Percentiles rank a stretch among this genome's conserved stretches.
Evolutionary conservation across 257 asterid genomes (phyloP).

Genomic region (Rehmannia glutinosa): DNA sequence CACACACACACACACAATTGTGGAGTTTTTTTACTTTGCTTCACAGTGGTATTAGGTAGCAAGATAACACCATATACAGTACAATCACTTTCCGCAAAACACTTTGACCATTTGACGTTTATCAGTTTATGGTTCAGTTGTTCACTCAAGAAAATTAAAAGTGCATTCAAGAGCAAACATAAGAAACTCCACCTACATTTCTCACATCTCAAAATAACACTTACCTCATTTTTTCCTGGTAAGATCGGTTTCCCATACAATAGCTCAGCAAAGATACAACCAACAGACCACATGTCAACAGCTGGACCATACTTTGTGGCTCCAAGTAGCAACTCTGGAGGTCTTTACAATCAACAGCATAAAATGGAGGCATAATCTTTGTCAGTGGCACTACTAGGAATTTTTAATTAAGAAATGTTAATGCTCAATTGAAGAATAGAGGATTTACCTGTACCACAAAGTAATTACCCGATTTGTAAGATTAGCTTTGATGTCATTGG

Average conservation of each 20-base stretch:
- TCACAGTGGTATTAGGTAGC: not conserved
- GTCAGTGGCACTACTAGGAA: conserved; percentile 1
- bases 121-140: not conserved
- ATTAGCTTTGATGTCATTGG: conserved; percentile 74
- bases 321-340: conserved; percentile 97
- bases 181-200: conserved; percentile 6
- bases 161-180: conserved; percentile 11
- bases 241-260: conserved; percentile 82
- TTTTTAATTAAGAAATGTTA: not conserved
- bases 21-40: not conserved
- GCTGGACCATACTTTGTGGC: conserved; percentile 96
- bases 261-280: conserved; percentile 97
- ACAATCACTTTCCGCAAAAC: not conserved
- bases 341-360: conserved; percentile 42
- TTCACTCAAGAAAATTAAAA: conserved; percentile 9
- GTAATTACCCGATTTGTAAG: conserved; percentile 95
- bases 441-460: conserved; percentile 86
- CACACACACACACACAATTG: too few relatives aligned
- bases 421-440: conserved; percentile 6
- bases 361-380: conserved; percentile 13
- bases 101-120: too few relatives aligned
- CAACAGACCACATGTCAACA: conserved; percentile 99
- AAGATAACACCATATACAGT: not conserved
- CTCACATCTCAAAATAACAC: conserved; percentile 17
- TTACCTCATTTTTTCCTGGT: conserved; percentile 85